Conservation (phyloP, 495 filamentous ascomycete species). For the Penicillium angulare region DNA sequence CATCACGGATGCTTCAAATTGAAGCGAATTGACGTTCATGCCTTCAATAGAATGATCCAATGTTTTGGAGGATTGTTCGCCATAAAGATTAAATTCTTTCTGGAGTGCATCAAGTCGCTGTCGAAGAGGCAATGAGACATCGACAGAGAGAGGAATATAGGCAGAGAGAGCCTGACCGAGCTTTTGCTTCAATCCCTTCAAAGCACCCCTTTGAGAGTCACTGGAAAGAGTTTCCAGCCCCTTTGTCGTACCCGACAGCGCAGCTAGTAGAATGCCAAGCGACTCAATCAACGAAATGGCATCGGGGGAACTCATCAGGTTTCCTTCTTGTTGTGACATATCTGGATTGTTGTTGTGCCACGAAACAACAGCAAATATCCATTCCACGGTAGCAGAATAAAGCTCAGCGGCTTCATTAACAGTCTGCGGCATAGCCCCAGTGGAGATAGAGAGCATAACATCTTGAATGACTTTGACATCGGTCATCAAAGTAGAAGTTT, state of each 20-base stretch:
- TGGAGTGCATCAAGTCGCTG: conserved; percentile 44
- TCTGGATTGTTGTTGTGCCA: conserved; percentile 33
- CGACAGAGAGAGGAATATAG: conserved; percentile 44
- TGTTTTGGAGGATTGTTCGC: conserved; percentile 32
- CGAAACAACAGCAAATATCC: conserved; percentile 40
- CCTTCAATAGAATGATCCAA: conserved; percentile 39
- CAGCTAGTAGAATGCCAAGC: conserved; percentile 42
- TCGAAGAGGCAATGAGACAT: conserved; percentile 39
- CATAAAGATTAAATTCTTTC: conserved; percentile 46
- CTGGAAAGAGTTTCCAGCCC: conserved; percentile 39
- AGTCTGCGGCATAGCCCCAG: conserved; percentile 30
- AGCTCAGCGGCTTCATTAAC: conserved; percentile 33
- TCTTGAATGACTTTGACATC: conserved; percentile 48
- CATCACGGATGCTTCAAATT: conserved; percentile 55
- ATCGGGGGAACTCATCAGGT: conserved; percentile 40
- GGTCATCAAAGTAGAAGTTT: conserved; percentile 38
- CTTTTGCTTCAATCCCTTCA: conserved; percentile 38
- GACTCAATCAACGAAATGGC: conserved; percentile 45
- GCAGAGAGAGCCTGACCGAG: conserved; percentile 41
- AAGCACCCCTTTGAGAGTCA: conserved; percentile 17
- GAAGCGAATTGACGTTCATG: conserved; percentile 46
- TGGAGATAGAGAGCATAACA: conserved; percentile 41
- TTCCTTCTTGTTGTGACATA: conserved; percentile 28
- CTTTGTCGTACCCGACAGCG: conserved; percentile 39
- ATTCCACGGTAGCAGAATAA: conserved; percentile 35